Evolutionary conservation across 2,329 filamentous ascomycete species (phyloP).

Genomic region (Tolypocladium guangdongense): DNA sequence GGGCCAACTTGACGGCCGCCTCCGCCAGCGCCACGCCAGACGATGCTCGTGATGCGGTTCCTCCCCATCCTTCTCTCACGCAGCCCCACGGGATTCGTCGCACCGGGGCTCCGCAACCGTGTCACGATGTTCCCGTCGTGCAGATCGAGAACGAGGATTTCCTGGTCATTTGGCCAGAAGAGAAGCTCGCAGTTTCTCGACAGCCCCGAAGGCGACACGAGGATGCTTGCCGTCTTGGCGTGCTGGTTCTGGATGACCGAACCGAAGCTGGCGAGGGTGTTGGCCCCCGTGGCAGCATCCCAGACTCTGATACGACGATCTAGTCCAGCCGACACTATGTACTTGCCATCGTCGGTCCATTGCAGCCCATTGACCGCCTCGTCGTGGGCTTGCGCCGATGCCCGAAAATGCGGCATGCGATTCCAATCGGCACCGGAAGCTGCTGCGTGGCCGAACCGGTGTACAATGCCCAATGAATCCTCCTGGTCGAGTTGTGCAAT

Average conservation of each 20-base stretch:
- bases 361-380: constrained; percentile 75
- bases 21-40: constrained; percentile 58
- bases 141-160: constrained; percentile 72
- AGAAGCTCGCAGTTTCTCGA: constrained; percentile 52
- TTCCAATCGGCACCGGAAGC: constrained; percentile 19
- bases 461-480: constrained; percentile 59
- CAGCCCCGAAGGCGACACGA: constrained; percentile 51
- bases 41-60: constrained; percentile 62
- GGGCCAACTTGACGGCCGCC: constrained; percentile 44
- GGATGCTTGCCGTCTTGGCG: constrained; percentile 48
- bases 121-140: constrained; percentile 65
- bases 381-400: constrained; percentile 56
- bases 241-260: constrained; percentile 67
- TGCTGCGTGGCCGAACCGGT: constrained; percentile 23
- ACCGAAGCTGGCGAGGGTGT: constrained; percentile 82
- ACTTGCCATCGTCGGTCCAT: constrained; percentile 72
- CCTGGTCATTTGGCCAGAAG: constrained; percentile 70
- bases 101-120: constrained; percentile 56
- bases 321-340: constrained; percentile 71
- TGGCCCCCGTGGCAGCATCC: constrained; percentile 70
- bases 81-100: constrained; percentile 28
- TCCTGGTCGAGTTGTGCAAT: constrained; percentile 75
- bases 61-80: constrained; percentile 43
- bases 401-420: constrained; percentile 29
- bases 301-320: constrained; percentile 81